Evolutionary conservation across 768 basidiomycete genomes (phyloP).

Genomic region (Rhodotorula graminis): DNA sequence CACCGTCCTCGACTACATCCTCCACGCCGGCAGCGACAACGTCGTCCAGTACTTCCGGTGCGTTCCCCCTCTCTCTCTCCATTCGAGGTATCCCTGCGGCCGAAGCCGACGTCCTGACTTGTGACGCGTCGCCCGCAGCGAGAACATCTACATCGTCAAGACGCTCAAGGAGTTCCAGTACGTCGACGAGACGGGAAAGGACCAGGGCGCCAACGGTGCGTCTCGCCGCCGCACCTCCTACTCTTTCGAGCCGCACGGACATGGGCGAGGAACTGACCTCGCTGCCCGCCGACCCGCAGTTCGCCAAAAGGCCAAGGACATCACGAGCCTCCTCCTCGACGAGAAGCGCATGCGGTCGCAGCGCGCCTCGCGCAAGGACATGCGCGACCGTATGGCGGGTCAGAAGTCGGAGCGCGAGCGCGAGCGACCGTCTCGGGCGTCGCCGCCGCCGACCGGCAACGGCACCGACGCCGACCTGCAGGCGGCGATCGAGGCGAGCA

Average conservation of each 20-base stretch:
- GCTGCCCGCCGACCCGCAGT: slow-evolving; percentile 48
- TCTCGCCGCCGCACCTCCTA: not conserved
- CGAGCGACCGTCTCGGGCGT: slow-evolving; percentile 20
- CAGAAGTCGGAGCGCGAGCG: slow-evolving; percentile 46
- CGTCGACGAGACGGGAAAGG: slow-evolving; percentile 89
- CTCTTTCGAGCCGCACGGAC: not conserved
- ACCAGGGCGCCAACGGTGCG: slow-evolving; percentile 84
- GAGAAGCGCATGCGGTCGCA: slow-evolving; percentile 78
- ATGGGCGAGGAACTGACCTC: too few species aligned
- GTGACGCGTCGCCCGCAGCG: slow-evolving; percentile 50
- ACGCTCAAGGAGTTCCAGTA: slow-evolving; percentile 98
- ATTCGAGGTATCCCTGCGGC: not conserved
- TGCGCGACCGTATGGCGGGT: slow-evolving; percentile 84
- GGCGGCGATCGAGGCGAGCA: slow-evolving; percentile 84
- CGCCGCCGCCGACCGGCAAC: slow-evolving; percentile 22
- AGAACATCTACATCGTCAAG: slow-evolving; percentile 96
- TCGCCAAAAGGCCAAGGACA: slow-evolving; percentile 94
- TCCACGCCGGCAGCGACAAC: slow-evolving; percentile 95
- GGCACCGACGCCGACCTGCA: slow-evolving; percentile 76
- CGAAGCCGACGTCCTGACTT: not conserved
- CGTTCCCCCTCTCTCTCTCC: not conserved
- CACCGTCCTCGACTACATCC: slow-evolving; percentile 88
- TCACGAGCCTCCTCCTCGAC: slow-evolving; percentile 86
- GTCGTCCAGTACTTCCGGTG: slow-evolving; percentile 86
- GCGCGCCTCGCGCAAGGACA: slow-evolving; percentile 72